Conservation (phyloP, 768 basidiomycete species). For the Leccinellum rugosiceps region DNA sequence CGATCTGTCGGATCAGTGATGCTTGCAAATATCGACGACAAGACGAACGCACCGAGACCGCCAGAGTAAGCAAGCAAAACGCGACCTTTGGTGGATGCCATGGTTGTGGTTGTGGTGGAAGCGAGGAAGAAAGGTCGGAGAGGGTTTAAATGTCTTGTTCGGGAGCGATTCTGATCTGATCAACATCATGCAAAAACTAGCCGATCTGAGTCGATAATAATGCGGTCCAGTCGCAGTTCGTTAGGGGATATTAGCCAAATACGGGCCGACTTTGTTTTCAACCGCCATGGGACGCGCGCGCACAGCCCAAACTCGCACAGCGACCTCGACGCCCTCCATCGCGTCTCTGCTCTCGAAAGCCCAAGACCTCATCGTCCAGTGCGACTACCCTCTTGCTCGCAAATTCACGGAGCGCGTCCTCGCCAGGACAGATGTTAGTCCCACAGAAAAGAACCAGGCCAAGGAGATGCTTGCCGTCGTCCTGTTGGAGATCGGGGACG, state of each 20-base stretch:
- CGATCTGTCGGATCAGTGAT: slow-evolving; percentile 10
- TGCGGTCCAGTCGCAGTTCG: too few relatives aligned
- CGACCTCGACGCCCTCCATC: slow-evolving; percentile 40
- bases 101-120: not conserved
- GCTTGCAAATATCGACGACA: not conserved
- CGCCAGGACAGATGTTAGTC: slow-evolving; percentile 44
- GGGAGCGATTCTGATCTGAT: not conserved
- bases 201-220: not conserved
- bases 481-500: slow-evolving; percentile 75
- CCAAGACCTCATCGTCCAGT: slow-evolving; percentile 77
- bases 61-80: slow-evolving; percentile 98
- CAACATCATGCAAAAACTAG: not conserved
- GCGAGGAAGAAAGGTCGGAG: not conserved
- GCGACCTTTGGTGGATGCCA: slow-evolving; percentile 55
- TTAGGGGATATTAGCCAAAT: too few relatives aligned
- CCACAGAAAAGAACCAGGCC: slow-evolving; percentile 57
- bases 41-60: slow-evolving; percentile 73
- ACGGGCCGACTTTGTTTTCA: not conserved
- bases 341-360: slow-evolving; percentile 69
- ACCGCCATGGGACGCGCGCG: slow-evolving; percentile 54
- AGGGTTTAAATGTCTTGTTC: not conserved
- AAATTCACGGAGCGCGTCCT: slow-evolving; percentile 69
- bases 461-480: slow-evolving; percentile 80
- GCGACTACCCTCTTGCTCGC: slow-evolving; percentile 78
- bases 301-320: slow-evolving; percentile 38